Evolutionary conservation across 768 basidiomycete genomes (phyloP), one percentile per base, ranked within the genome.

Genomic region (Kwoniella sp.): DNA sequence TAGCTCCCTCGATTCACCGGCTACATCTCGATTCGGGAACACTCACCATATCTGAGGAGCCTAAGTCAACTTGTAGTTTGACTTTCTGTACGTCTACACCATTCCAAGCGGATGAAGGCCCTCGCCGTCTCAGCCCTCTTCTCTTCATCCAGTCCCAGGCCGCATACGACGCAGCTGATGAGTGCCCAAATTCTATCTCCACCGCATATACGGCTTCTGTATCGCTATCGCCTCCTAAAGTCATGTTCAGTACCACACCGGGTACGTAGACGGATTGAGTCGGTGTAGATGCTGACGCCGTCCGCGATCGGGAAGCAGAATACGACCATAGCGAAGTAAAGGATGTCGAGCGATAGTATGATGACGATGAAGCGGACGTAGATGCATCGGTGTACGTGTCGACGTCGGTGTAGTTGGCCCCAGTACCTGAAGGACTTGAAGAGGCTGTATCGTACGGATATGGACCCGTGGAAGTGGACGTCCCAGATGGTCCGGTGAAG

Each of bases 41-140:
- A 73, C 77, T 52, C 48, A 77, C 79, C 60, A 80, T 62, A 67
- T 80, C 79, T 22, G 76, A 76, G 5, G 76, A 78, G 9, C 79
- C 79, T 34, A 80, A 52, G 69, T 80, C 79, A 5, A 80, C 72
- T 56, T 77, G 76, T 26, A 80, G 28, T 25, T 69, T 73, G 38
- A 77, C 53, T 1, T 61, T 69, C 53, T 77, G 79, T 7, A 58
- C 22, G 62, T 64, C 66, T 30, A 54, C 25, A 9, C 67, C 64
- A 55, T 64, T 47, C 74, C 74, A 51, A 28, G 55, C 34, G 26
- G 26, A 50, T 15, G 59, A 11, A 48, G 55, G 41, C 53, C 47
- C 31, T 38, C 47, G 50, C 47, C 22, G 20, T 54, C 53, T 30
- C 13, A 31, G 41, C 11, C 38, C 30, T 48, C 55, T 37, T 52